These are phyloP conservation scores for Mixia osmundae DNA, from an alignment of 1,284 basidiomycete genomes.

Conservation along the genomic window DNA sequence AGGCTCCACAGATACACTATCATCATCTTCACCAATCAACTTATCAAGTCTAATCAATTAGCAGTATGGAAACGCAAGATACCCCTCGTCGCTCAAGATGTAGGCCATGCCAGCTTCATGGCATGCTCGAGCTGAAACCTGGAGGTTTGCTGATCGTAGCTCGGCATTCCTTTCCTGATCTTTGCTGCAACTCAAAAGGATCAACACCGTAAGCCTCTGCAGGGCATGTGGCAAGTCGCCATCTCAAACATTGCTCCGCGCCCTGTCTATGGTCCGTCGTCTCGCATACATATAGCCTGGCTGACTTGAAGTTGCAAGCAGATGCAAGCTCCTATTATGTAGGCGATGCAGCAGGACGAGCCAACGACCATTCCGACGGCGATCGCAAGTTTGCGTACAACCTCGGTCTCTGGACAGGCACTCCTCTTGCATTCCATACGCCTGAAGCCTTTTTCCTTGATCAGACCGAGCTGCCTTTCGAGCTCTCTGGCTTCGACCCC, in stretches of 20 bases:
- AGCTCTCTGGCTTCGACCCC: constrained; percentile 33
- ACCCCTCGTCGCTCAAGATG: too few species aligned
- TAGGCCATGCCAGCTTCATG: constrained; percentile 46
- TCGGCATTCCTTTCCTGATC: constrained; percentile 51
- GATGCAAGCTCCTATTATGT: constrained; percentile 72
- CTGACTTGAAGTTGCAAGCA: constrained; percentile 38
- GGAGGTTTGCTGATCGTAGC: constrained; percentile 36
- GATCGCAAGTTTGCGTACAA: constrained; percentile 72
- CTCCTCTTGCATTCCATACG: constrained; percentile 35
- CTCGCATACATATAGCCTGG: background rate
- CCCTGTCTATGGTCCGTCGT: constrained; percentile 24
- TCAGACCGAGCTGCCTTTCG: constrained; percentile 25
- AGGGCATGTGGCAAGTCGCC: constrained; percentile 60
- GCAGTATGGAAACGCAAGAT: too few species aligned
- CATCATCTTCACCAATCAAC: too few species aligned
- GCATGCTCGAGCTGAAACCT: constrained; percentile 41
- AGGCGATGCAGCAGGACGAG: constrained; percentile 70
- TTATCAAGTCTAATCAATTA: too few species aligned
- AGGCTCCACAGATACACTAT: too few species aligned
- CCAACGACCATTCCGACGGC: constrained; percentile 44
- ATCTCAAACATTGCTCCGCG: constrained; percentile 35
- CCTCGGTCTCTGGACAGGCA: constrained; percentile 27
- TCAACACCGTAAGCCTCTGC: constrained; percentile 62
- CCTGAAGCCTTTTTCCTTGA: constrained; percentile 55
- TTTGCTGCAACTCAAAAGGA: constrained; percentile 56